phyloP scores from a whole-genome alignment of 2,329 filamentous ascomycete species.

The Alternaria atra region DNA sequence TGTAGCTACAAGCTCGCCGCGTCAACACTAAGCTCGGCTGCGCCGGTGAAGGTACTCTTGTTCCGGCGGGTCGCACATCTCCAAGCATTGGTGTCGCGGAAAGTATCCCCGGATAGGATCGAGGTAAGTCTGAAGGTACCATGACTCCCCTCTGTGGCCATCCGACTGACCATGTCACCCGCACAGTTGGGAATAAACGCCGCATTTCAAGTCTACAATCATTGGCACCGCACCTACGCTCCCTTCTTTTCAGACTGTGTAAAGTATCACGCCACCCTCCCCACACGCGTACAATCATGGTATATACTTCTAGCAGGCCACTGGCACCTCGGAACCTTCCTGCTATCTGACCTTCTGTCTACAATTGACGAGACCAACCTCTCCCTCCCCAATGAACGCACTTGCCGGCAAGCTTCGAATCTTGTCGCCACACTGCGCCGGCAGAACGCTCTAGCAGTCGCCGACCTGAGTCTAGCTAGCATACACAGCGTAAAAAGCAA shows the following conservation, averaged over 20 bases:
- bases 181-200: constrained; percentile 56
- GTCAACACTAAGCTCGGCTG: constrained; percentile 14
- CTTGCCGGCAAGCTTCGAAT: constrained; percentile 58
- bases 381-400: constrained; percentile 52
- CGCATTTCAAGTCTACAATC: constrained; percentile 61
- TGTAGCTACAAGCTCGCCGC: constrained; percentile 17
- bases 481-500: constrained; percentile 24
- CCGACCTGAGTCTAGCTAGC: constrained; percentile 32
- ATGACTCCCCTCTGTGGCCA: background rate
- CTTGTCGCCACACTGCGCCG: constrained; percentile 36
- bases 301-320: constrained; percentile 66
- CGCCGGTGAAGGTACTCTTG: constrained; percentile 15
- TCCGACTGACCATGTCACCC: constrained; percentile 55
- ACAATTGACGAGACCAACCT: constrained; percentile 57
- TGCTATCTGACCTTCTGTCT: constrained; percentile 63
- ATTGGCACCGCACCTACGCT: constrained; percentile 64
- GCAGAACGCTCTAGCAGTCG: constrained; percentile 55
- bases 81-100: constrained; percentile 9
- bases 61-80: constrained; percentile 13
- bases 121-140: background rate
- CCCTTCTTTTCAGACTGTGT: constrained; percentile 64
- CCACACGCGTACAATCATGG: constrained; percentile 66
- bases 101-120: constrained; percentile 3
- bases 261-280: constrained; percentile 59
- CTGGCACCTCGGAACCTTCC: constrained; percentile 65